Evolutionary conservation across 1,284 basidiomycete species (phyloP), one percentile per base, ranked within the genome.

Genomic region (Earliella scabrosa): DNA sequence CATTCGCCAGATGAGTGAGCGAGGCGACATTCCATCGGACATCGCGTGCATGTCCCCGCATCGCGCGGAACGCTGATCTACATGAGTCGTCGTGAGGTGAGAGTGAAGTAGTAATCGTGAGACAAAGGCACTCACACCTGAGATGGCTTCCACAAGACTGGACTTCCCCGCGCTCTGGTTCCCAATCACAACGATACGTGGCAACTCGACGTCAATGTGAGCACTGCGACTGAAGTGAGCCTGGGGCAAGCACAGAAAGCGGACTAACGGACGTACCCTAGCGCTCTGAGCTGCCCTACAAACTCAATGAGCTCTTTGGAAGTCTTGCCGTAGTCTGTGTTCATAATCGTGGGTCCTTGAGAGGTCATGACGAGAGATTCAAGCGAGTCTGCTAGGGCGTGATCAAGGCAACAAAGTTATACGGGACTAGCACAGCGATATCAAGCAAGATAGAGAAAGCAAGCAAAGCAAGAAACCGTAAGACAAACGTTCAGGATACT

Each of bases 61-160:
- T 59, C 66, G 13, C 56, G 51, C 6, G 66, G 66, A 4, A 64
- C 67, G 26, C 53, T 68, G 45, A 70, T 66, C 61, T 60, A 49
- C n/a, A 11, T 11, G 3, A n/a, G n/a, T n/a, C n/a, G n/a, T n/a
- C 36, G 31, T 45, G 44, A 24, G 2, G 26, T 18, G 43, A 20
- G 4, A 4, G 35, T 34, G 3, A 46, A 21, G 1, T 23, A 16
- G 6, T 16, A 16, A 1, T 2, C 3, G 21, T 23, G 11, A 4
- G 1, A 24, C 9, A 14, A 13, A 41, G 23, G 8, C 23, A 68
- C 77, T 50, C 65, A 86, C 85, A 3, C 81, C 82, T 14, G 79
- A 83, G 0, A 86, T 81, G 0, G 82, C 83, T 56, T 86, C 84
- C 0, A 86, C 81, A 1, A 58, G 54, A 53, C 63, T 54, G 32